Evolutionary conservation across 106 monocot genomes (phyloP), one percentile per base, ranked within the genome.

Genomic region (Allium cepa): DNA sequence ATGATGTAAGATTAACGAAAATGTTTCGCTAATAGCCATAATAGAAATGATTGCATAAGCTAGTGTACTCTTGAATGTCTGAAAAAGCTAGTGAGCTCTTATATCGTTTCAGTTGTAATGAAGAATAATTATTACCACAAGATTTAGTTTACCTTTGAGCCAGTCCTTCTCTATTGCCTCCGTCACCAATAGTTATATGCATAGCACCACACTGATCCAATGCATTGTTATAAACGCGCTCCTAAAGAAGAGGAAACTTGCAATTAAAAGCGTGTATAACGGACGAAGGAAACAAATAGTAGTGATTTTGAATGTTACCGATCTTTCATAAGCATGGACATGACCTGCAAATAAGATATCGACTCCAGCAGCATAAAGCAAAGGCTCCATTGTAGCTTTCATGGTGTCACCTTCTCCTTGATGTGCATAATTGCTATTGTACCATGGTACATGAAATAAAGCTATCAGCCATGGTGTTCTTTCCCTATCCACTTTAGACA

Each of bases 311-410:
- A 47, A 50, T 3, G 22, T 64, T 82, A 97, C 92, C 49, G 92
- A 74, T 11, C 96, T 82, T 69, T 99, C 97, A 56, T 99, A 99
- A 53, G 97, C 97, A 90, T 99, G 97, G 13, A 99, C 92, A 81
- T 99, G 97, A 10, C 97, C 97, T 8, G 92, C 82, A 13, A 99
- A 26, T 16, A 92, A 13, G 59, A 99, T 73, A 74, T 99, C 97
- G 1, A 85, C 89, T 60, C 90, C 84, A 71, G 89, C 84, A 27
- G 68, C 81, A 79, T 90, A 87, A 22, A 99, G 83, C 71, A 99
- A 60, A 28, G 84, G 80, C 53, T 99, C 99, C 72, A 99, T 82
- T 12, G 79, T 48, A 62, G 76, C 83, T 83, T 82, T 99, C 99
- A 99, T 99, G 13, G 57, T 58, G 52, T 87, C 79, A 7, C 92